phyloP scores from a whole-genome alignment of 306 rosid species.

The Betula pendula region DNA sequence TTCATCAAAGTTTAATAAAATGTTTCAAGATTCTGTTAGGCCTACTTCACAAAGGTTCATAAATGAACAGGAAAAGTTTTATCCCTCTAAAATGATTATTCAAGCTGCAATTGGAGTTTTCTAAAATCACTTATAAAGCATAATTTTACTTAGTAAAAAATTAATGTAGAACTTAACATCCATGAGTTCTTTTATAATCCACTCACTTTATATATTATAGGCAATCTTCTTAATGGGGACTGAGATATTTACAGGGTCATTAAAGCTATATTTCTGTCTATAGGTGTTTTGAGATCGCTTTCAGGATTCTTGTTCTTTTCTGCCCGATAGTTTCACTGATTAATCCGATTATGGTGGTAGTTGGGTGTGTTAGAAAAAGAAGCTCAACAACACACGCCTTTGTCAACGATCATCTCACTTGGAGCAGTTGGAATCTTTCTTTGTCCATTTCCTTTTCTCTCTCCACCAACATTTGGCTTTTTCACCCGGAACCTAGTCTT shows the following conservation, averaged over 20 bases:
- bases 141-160: too few species aligned
- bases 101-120: too few species aligned
- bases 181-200: too few species aligned
- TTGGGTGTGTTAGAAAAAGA: constrained; percentile 47
- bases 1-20: constrained; percentile 27
- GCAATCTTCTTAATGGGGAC: too few species aligned
- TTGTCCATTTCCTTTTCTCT: constrained; percentile 33
- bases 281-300: constrained; percentile 14
- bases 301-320: constrained; percentile 26
- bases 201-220: too few species aligned
- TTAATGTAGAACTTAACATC: too few species aligned
- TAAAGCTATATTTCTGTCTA: constrained; percentile 21
- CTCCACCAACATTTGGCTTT: constrained; percentile 4
- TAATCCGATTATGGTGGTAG: constrained; percentile 49
- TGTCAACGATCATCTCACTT: constrained; percentile 55
- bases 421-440: constrained; percentile 52
- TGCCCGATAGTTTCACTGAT: constrained; percentile 18
- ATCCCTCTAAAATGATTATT: too few species aligned
- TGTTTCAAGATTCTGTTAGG: constrained; percentile 6
- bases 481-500: not conserved
- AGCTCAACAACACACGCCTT: constrained; percentile 54
- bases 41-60: constrained; percentile 33
- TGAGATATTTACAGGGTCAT: too few species aligned
- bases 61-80: too few species aligned
- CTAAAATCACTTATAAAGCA: too few species aligned